Conservation (phyloP, 495 filamentous ascomycete genomes). For the Penicillium riverlandense region DNA sequence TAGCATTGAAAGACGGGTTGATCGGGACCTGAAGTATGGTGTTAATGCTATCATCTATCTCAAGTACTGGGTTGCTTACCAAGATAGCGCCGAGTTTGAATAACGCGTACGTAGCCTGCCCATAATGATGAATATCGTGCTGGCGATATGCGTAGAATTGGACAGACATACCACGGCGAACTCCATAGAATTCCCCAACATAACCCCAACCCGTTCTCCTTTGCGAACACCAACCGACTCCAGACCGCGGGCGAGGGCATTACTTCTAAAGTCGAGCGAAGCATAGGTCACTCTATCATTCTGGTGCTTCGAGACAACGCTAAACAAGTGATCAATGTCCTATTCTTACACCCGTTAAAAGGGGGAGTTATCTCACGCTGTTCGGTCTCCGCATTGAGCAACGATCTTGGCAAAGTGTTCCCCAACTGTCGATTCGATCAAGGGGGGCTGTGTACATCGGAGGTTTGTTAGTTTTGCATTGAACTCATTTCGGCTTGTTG, state of each 20-base stretch:
- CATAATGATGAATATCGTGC: not conserved
- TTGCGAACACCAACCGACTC: conserved; percentile 68
- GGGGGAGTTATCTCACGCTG: conserved; percentile 46
- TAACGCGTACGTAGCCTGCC: conserved; percentile 68
- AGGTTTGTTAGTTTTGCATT: not conserved
- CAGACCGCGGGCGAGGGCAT: conserved; percentile 67
- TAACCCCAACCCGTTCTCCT: conserved; percentile 80
- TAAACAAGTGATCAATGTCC: conserved; percentile 14
- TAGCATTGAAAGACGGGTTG: conserved; percentile 82
- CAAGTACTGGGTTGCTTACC: conserved; percentile 30
- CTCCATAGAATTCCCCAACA: conserved; percentile 78
- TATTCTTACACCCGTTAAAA: not conserved
- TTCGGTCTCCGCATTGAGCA: conserved; percentile 61
- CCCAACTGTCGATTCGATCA: conserved; percentile 69
- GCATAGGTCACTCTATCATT: conserved; percentile 62
- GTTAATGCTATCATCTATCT: not conserved
- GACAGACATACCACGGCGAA: conserved; percentile 56
- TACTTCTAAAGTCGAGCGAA: conserved; percentile 66
- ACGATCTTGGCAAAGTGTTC: conserved; percentile 74
- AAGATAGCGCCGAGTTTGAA: conserved; percentile 91
- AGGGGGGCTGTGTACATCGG: conserved; percentile 49
- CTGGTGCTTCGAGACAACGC: conserved; percentile 61
- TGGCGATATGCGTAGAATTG: not conserved
- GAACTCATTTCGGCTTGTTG: conserved; percentile 35
- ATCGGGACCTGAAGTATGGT: conserved; percentile 57